Evolutionary conservation across 139 green algal species (phyloP), one percentile per base, ranked within the genome.

Genomic region (Chlamydomonas incerta): DNA sequence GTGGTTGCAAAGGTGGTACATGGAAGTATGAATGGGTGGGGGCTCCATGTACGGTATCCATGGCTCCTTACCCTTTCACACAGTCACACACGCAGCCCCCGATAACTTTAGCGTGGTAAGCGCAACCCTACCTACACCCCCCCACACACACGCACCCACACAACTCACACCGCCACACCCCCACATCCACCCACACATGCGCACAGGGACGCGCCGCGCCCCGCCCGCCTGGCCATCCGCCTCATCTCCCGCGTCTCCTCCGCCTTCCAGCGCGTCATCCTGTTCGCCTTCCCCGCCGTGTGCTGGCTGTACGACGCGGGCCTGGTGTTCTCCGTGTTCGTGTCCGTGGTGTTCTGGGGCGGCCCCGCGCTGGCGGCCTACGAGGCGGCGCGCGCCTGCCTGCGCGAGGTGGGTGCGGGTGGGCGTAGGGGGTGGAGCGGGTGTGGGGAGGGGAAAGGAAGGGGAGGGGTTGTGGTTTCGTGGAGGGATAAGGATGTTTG

Each of bases 291-390:
- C 89, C 95, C 95, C 2, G 95, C 94, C 21, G 90, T 98, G 35
- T 98, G 95, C 92, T 97, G 95, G 95, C 63, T 94, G 31, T 97
- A 98, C 85, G 94, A 93, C 20, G 95, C 95, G 0, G 95, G 95
- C 41, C 68, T 95, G 21, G 62, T 96, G 5, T 98, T 98, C 88
- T 95, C 80, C 46, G 31, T 83, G 0, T 92, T 90, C 71, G 87
- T 88, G 2, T 69, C 35, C 18, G 77, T 96, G 14, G 90, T 98
- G 15, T 98, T 98, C 80, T 97, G 95, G 95, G 95, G 90, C 20
- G 86, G 70, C 0, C 92, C 91, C 0, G 24, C 90, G 34, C 70
- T 91, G 80, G 28, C 69, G 34, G 31, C 90, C 21, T 93, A 91
- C 41, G 88, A 94, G 34, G 65, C 46, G 0, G 29, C 92, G 33